A percentile compares a stretch with the other conserved stretches of the same genome.
phyloP scores from a whole-genome alignment of 208 protist genomes.

The Leptomonas pyrrhocoris region DNA sequence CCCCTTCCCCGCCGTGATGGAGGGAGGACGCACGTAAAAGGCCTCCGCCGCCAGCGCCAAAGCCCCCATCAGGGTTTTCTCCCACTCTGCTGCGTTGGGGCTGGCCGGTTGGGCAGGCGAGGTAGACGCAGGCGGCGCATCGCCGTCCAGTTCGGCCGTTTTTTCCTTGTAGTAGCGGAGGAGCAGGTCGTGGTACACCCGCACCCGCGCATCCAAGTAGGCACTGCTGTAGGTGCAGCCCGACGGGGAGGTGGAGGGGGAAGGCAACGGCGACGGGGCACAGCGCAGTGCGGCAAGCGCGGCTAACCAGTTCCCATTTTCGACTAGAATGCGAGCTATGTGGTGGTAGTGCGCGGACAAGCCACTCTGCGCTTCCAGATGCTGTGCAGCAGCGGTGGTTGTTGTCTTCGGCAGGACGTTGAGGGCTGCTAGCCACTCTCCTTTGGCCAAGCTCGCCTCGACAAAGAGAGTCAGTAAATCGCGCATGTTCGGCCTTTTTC shows the following conservation, averaged over 20 bases:
- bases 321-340: slow-evolving; percentile 14
- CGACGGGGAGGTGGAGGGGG: too few species aligned
- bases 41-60: slow-evolving; percentile 3
- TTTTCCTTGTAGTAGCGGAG: slow-evolving; percentile 6
- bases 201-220: slow-evolving; percentile 23
- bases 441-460: slow-evolving; percentile 32
- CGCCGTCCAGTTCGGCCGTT: neutral
- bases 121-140: neutral
- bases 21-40: neutral
- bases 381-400: neutral
- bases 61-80: neutral
- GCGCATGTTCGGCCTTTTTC: slow-evolving; percentile 8
- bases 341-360: neutral
- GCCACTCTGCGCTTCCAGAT: neutral
- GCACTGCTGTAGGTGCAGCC: slow-evolving; percentile 3
- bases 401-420: slow-evolving; percentile 8
- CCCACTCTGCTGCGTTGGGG: neutral
- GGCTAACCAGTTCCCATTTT: slow-evolving; percentile 6
- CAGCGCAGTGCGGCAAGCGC: slow-evolving; percentile 22
- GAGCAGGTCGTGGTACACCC: slow-evolving; percentile 26
- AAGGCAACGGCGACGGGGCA: slow-evolving; percentile 1
- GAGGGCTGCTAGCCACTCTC: slow-evolving; percentile 34
- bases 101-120: neutral
- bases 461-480: slow-evolving; percentile 34
- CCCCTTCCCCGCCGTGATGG: too few species aligned